phyloP scores from a whole-genome alignment of 768 basidiomycete species.

The Kwoniella dejecticola region DNA sequence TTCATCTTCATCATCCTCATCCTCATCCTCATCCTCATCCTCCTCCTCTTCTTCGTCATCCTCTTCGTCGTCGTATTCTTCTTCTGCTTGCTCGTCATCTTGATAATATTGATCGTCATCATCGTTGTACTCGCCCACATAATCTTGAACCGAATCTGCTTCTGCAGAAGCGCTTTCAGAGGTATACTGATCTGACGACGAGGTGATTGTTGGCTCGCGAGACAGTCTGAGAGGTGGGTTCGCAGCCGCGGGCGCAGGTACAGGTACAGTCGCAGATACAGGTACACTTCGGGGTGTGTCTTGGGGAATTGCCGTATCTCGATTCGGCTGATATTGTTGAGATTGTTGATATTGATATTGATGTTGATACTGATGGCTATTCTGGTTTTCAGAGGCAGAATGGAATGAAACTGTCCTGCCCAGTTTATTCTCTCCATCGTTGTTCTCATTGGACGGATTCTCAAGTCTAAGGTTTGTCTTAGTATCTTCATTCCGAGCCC shows the following conservation, averaged over 20 bases:
- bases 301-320: too few species aligned
- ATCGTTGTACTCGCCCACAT: not conserved
- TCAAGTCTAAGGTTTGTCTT: too few species aligned
- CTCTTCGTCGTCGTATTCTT: slow-evolving; percentile 19
- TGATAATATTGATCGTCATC: slow-evolving; percentile 1
- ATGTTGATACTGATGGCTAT: not conserved
- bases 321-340: too few species aligned
- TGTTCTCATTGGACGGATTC: too few species aligned
- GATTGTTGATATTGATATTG: not conserved
- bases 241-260: too few species aligned
- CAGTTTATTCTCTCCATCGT: slow-evolving; percentile 3
- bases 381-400: not conserved
- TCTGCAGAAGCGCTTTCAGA: not conserved
- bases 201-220: slow-evolving; percentile 1
- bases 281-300: too few species aligned
- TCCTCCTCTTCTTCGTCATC: slow-evolving; percentile 37
- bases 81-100: slow-evolving; percentile 18
- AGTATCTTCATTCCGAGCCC: not conserved
- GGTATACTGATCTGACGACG: slow-evolving; percentile 2
- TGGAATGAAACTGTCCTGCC: slow-evolving; percentile 21
- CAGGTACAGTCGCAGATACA: too few species aligned
- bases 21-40: slow-evolving; percentile 42
- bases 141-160: not conserved
- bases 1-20: slow-evolving; percentile 42
- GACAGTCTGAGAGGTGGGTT: slow-evolving; percentile 11